These are phyloP conservation scores for Vigna radiata DNA, from an alignment of 306 rosid species.

Conservation along the genomic window DNA sequence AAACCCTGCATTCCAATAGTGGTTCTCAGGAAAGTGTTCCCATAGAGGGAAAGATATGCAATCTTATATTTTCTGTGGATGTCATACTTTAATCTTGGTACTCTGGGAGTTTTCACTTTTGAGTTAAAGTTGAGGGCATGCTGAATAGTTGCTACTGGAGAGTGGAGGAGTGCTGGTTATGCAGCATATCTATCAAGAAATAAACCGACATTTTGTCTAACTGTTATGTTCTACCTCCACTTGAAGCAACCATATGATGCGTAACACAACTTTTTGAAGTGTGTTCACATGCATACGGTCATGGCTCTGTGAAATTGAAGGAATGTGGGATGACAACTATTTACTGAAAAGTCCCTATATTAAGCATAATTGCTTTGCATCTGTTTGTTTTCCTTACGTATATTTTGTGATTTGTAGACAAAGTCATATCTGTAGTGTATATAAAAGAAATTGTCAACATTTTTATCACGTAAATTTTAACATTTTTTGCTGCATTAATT, in stretches of 20 bases:
- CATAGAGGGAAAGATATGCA: constrained; percentile 67
- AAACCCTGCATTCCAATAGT: constrained; percentile 47
- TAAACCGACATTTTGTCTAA: not conserved
- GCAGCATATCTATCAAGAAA: constrained; percentile 4
- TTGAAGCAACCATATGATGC: constrained; percentile 29
- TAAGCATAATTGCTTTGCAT: not conserved
- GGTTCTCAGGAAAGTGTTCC: constrained; percentile 46
- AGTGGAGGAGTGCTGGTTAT: no score
- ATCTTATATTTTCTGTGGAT: constrained; percentile 67
- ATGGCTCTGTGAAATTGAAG: constrained; percentile 22
- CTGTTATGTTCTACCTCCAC: not conserved
- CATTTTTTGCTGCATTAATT: not conserved
- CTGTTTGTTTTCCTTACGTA: not conserved
- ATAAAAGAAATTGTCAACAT: not conserved
- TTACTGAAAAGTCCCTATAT: constrained; percentile 22
- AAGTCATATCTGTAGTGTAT: not conserved
- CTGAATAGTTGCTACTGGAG: not conserved
- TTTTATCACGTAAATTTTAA: not conserved
- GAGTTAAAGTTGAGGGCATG: constrained; percentile 7
- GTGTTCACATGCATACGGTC: constrained; percentile 21
- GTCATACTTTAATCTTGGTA: constrained; percentile 46
- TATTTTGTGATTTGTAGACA: constrained; percentile 1
- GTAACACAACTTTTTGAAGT: not conserved
- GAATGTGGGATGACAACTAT: constrained; percentile 8
- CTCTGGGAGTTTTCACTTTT: constrained; percentile 22